These are phyloP conservation scores for Suillus americanus DNA, from an alignment of 768 basidiomycete genomes.

Conservation along the genomic window DNA sequence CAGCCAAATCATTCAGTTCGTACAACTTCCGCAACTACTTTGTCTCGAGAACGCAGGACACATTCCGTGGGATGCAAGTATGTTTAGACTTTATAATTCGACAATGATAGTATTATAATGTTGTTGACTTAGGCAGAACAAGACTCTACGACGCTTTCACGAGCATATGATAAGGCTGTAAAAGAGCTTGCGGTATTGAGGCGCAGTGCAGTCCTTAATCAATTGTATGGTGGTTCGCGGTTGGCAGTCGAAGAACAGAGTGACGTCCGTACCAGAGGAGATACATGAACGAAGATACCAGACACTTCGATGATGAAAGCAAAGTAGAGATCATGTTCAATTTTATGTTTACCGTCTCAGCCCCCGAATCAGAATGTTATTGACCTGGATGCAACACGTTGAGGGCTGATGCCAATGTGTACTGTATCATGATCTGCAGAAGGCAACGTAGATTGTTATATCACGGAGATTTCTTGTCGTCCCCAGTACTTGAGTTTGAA, in stretches of 20 bases:
- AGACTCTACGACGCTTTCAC: constrained; percentile 54
- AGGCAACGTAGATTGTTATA: neutral
- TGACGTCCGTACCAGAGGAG: constrained; percentile 20
- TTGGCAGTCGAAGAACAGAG: constrained; percentile 78
- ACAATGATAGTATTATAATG: neutral
- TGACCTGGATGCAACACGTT: neutral
- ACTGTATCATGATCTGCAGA: neutral
- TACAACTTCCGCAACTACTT: constrained; percentile 97
- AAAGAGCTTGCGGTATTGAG: constrained; percentile 76
- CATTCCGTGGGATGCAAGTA: constrained; percentile 70
- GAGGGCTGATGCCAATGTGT: neutral
- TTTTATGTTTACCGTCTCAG: neutral
- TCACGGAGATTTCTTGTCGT: neutral
- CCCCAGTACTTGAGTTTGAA: neutral
- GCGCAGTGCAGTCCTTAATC: constrained; percentile 83
- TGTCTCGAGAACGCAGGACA: constrained; percentile 62
- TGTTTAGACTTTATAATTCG: constrained; percentile 2
- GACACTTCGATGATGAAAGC: neutral
- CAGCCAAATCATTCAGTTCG: constrained; percentile 82
- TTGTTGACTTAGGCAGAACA: constrained; percentile 49
- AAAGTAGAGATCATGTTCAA: neutral
- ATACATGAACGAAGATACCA: constrained; percentile 13
- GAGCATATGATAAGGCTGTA: constrained; percentile 67
- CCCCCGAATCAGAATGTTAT: neutral
- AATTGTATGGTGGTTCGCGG: constrained; percentile 84